phyloP scores from a whole-genome alignment of 306 rosid species.

The Casuarina glauca region DNA sequence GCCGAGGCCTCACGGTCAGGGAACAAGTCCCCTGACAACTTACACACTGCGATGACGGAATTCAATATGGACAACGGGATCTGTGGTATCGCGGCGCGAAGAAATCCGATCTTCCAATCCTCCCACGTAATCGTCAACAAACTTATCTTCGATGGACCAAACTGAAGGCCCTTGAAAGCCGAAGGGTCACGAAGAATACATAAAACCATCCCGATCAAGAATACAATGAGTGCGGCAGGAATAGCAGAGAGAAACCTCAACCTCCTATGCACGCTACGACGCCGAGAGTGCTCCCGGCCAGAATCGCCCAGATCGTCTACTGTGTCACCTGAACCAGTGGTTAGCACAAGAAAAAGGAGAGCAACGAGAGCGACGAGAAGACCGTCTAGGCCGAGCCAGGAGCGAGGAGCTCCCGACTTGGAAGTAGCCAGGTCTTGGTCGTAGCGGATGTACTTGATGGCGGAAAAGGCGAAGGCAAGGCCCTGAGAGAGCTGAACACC shows the following conservation, averaged over 20 bases:
- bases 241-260: slow-evolving; percentile 40
- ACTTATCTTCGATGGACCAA: slow-evolving; percentile 55
- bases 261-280: slow-evolving; percentile 18
- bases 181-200: slow-evolving; percentile 66
- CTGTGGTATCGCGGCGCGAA: slow-evolving; percentile 70
- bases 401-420: slow-evolving; percentile 46
- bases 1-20: slow-evolving; percentile 76
- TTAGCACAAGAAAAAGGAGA: slow-evolving; percentile 50
- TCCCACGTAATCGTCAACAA: slow-evolving; percentile 56
- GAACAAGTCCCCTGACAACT: slow-evolving; percentile 71
- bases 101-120: slow-evolving; percentile 69
- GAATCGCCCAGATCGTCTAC: not conserved
- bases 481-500: slow-evolving; percentile 91
- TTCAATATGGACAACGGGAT: slow-evolving; percentile 69
- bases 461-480: slow-evolving; percentile 70
- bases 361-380: slow-evolving; percentile 49
- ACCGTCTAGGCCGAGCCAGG: slow-evolving; percentile 72
- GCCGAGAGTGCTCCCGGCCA: not conserved
- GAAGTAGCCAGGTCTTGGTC: slow-evolving; percentile 53
- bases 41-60: slow-evolving; percentile 80
- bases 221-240: slow-evolving; percentile 66
- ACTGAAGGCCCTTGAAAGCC: slow-evolving; percentile 39
- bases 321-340: slow-evolving; percentile 67
- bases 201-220: slow-evolving; percentile 51
- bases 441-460: slow-evolving; percentile 69